These are phyloP conservation scores for Diaporthe ilicicola DNA, from an alignment of 2,329 filamentous ascomycete genomes.

Conservation along the genomic window DNA sequence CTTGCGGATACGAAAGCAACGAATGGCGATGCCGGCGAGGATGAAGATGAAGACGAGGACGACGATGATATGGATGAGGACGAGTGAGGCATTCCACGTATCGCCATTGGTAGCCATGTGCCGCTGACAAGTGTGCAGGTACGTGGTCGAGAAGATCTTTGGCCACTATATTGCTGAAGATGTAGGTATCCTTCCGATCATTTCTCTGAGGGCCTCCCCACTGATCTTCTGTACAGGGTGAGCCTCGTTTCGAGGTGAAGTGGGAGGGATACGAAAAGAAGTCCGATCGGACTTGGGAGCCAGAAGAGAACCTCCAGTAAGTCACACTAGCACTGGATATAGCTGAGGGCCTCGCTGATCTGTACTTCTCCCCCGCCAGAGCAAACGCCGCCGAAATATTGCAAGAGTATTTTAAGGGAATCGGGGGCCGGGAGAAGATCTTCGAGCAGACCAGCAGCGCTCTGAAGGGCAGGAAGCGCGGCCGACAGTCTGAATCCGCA, in stretches of 20 bases:
- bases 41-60: slow-evolving; percentile 38
- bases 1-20: slow-evolving; percentile 13
- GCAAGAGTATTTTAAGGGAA: slow-evolving; percentile 66
- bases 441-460: slow-evolving; percentile 60
- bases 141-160: slow-evolving; percentile 77
- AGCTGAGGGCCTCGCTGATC: neutral
- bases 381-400: slow-evolving; percentile 69
- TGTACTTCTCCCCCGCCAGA: slow-evolving; percentile 44
- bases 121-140: slow-evolving; percentile 56
- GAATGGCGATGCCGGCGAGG: slow-evolving; percentile 32
- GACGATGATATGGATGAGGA: slow-evolving; percentile 41
- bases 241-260: slow-evolving; percentile 74
- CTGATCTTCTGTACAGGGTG: slow-evolving; percentile 48
- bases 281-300: slow-evolving; percentile 80
- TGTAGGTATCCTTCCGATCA: slow-evolving; percentile 46
- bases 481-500: slow-evolving; percentile 52
- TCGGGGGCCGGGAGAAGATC: slow-evolving; percentile 70
- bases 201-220: neutral
- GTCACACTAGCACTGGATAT: slow-evolving; percentile 34
- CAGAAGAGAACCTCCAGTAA: slow-evolving; percentile 73
- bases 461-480: slow-evolving; percentile 65
- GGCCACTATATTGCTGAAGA: slow-evolving; percentile 68
- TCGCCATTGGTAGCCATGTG: slow-evolving; percentile 37
- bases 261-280: slow-evolving; percentile 82
- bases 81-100: slow-evolving; percentile 36